Evolutionary conservation across 345 rosid species (phyloP), one percentile per base, ranked within the genome.

Genomic region (Turnera subulata): DNA sequence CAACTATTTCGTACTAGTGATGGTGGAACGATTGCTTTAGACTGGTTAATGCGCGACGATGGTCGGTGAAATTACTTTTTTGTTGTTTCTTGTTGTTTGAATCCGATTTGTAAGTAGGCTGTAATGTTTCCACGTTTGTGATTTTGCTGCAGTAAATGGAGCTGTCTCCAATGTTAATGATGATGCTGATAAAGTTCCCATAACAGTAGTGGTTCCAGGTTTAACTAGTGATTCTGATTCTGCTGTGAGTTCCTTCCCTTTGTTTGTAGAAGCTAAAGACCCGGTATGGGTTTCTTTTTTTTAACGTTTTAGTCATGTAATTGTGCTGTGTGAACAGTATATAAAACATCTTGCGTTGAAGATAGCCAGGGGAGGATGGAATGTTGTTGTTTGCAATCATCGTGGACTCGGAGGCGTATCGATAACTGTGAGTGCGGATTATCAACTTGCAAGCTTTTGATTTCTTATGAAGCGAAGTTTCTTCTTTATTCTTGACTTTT

Each of bases 331-430:
- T 3, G 5, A 29, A 29, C 72, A 89, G 96, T 89, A 89, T 58
- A 51, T 91, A n/a, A 89, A 84, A 78, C 95, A 91, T 67, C 77
- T 84, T 64, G 89, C 78, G 6, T 86, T 80, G 50, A 50, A 35
- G 62, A 77, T 73, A 40, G 95, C 93, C 20, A 89, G 76, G 67
- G 39, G 51, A 1, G 93, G 98, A 58, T 81, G 91, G 88, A 83
- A 89, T 65, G 89, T 86, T 77, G 98, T 88, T 64, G 78, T 91
- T 43, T 72, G 83, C 82, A 91, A 91, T 69, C 98, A 91, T 71
- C 74, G 93, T 59, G 98, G 98, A 74, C 53, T 91, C 37, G 96
- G 93, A 0, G 98, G 95, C 45, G 84, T 91, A 62, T 89, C 98
- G 50, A 71, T 91, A 57, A 89, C 98, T 38, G 95, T 89, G 65